Evolutionary conservation across 2,329 filamentous ascomycete species (phyloP).

Genomic region (Emericellopsis cladophorae): DNA sequence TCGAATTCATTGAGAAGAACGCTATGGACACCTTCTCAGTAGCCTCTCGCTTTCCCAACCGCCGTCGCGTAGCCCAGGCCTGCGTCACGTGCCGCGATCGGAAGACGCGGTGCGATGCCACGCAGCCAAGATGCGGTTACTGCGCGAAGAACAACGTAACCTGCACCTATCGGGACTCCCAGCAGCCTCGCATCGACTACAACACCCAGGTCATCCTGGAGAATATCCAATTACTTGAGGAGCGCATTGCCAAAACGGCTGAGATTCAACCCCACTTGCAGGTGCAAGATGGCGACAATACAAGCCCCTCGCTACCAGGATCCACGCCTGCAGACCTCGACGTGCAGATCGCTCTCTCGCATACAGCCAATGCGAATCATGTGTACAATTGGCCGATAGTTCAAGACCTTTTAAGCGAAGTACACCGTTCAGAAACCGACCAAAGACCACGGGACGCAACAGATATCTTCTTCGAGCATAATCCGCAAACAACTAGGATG

Average conservation of each 20-base stretch:
- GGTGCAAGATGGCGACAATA: background rate
- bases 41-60: conserved; percentile 2
- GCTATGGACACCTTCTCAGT: background rate
- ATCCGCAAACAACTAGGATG: background rate
- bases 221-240: conserved; percentile 15
- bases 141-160: conserved; percentile 14
- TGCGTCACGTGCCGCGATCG: conserved; percentile 15
- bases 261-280: background rate
- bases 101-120: conserved; percentile 16
- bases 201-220: conserved; percentile 15
- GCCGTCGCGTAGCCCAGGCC: conserved; percentile 11
- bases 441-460: conserved; percentile 1
- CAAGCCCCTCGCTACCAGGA: background rate
- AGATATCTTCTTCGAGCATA: conserved; percentile 1
- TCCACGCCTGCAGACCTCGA: background rate
- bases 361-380: conserved; percentile 12
- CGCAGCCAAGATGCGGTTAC: conserved; percentile 12
- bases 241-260: conserved; percentile 3
- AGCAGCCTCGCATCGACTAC: conserved; percentile 13
- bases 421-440: background rate
- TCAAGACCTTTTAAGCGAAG: conserved; percentile 5
- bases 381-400: conserved; percentile 10
- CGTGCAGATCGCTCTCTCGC: conserved; percentile 7
- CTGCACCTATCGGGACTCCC: conserved; percentile 15
- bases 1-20: no score